Evolutionary conservation across 2,329 filamentous ascomycete genomes (phyloP), one percentile per base, ranked within the genome.

Genomic region (Nigrospora oryzae): DNA sequence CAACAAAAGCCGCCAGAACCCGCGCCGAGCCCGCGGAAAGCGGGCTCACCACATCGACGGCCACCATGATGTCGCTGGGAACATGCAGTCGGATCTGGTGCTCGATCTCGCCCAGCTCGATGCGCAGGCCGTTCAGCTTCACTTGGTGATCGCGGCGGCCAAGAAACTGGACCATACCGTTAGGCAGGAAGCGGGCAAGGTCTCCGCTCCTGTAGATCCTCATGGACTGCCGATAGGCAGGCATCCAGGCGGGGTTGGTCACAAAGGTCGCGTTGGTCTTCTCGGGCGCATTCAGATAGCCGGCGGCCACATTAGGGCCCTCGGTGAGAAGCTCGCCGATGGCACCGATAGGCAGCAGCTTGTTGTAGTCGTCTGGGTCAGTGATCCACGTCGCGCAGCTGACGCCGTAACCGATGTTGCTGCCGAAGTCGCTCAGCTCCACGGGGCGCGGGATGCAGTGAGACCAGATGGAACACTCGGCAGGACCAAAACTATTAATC

Each of bases 61-160:
- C 19, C 19, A 23, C 19, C 19, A 23, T 23, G 19, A 23, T 4
- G 19, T 23, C 6, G 19, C 4, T 6, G 19, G 19, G 19, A 23
- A 23, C 19, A 23, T 23, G 19, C 19, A 23, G 19, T 6, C 19
- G 34, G 34, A 43, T 43, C 33, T 17, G 15, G 34, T 43, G 61
- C 59, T 68, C 74, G 40, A 69, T 68, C 56, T 68, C 71, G 11
- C 63, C 69, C 44, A 67, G 56, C 57, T 66, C 75, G 50, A 70
- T 58, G 48, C 69, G 49, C 41, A 62, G 72, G 36, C 75, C 75
- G 33, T 67, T 63, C 17, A 74, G 56, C 53, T 74, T 75, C 38
- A 73, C 61, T 51, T 74, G 70, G 2, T 63, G 64, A 51, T 74
- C 70, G 45, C 67, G 68, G 38, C 71, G 63, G 40, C 70, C 71